Base-by-base conservation (phyloP, 2,329 filamentous ascomycete genomes). In the Colletotrichum destructivum region DNA sequence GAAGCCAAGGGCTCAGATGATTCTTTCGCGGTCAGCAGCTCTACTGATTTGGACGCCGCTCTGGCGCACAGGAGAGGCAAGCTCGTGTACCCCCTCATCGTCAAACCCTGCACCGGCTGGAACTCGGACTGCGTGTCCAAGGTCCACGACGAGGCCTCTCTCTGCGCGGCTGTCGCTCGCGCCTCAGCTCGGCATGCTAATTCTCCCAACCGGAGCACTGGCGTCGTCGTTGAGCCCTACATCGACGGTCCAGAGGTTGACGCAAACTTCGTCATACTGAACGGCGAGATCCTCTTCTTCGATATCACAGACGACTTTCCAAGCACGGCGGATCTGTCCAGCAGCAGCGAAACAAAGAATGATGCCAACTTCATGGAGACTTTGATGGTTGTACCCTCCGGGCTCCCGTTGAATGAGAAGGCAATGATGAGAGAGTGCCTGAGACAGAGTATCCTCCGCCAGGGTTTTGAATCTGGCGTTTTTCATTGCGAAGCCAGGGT, bases 201-300 rank as follows among this genome's bases (percentile, higher is more conserved):
- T 26, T 74, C 74, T 40, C 73, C 68, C 35, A 73, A 67, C 23
- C 63, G 63, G 18, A 75, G 49, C 73, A 78, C 73, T 44, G 75
- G 77, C 8, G 75, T 84, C 21, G 75, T 84, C 2, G 74, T 85
- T 1, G 83, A 85, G 65, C 73, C 75, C 13, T 85, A 85, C 65
- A 72, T 81, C 23, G 78, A 80, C 9, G 84, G 83, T 0, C 84
- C 83, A 0, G 84, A 85, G 67, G 76, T 85, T 1, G 83, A 85
- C 68, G 81, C 77, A 57, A 85, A 85, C 74, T 76, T 86, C 35
- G 77, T 82, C 7, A 64, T 85, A 0, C 74, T 76, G 16, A 76
- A 85, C 59, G 82, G 82, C 1, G 75, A 84, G 47, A 54, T 85
- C 2, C 68, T 85, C 5, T 85, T 84, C 73, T 80, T 73, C 69